Evolutionary conservation across 2,329 filamentous ascomycete genomes (phyloP), one percentile per base, ranked within the genome.

Genomic region (Aureobasidium sp.): DNA sequence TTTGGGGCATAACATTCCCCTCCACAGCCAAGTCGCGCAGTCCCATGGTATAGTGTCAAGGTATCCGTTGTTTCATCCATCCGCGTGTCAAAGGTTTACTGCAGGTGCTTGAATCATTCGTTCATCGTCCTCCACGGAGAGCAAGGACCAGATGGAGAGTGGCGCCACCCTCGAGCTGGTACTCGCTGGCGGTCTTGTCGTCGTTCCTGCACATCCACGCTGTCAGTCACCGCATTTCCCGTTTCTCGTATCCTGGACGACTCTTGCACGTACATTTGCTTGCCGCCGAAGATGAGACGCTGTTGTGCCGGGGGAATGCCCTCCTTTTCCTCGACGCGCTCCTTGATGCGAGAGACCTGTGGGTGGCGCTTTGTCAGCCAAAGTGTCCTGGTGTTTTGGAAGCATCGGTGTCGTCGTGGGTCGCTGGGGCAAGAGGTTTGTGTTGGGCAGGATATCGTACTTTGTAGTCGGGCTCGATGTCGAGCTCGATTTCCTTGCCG

Each of bases 281-380:
- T 99, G 70, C 94, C 94, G 58, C 93, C 91, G 72, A 88, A 96
- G 70, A 99, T 99, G 66, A 99, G 79, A 62, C 94, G 87, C 77
- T 99, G 94, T 77, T 99, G 94, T 19, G 94, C 91, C 0, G 94
- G 94, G 45, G 94, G 93, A 69, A 99, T 99, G 61, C 94, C 94
- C 74, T 97, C 94, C 78, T 97, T 97, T 80, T 99, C 94, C 76
- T 99, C 94, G 60, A 99, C 94, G 70, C 93, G 92, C 78, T 97
- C 94, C 82, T 99, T 99, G 81, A 99, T 97, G 74, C 92, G 86
- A 42, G 88, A 87, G 68, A 97, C 89, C 91, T 95, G 66, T 63
- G 45, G n/a, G 46, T 42, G 50, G 60, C 38, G 42, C 43, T 23
- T 38, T 35, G 58, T 60, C 46, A 60, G 58, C 46, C 10, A 11